Evolutionary conservation across 2,329 filamentous ascomycete genomes (phyloP).

Genomic region (Arachnopeziza araneosa): DNA sequence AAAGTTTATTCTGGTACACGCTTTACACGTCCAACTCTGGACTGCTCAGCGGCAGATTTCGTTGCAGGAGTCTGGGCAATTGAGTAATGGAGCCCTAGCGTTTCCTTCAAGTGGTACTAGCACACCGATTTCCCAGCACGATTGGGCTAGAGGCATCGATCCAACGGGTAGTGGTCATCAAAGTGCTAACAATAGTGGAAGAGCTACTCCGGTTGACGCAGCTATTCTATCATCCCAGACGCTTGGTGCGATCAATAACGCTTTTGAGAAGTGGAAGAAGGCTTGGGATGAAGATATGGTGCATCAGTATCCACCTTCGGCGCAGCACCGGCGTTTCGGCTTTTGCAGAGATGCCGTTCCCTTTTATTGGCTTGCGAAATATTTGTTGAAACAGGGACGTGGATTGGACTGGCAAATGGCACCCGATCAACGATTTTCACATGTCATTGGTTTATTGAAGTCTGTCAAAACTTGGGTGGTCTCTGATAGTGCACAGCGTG

Average conservation of each 20-base stretch:
- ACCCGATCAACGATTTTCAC: constrained; percentile 54
- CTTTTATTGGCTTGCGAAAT: constrained; percentile 67
- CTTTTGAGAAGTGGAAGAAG: constrained; percentile 66
- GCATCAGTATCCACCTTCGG: constrained; percentile 57
- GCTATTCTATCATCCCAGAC: constrained; percentile 32
- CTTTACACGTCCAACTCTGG: constrained; percentile 58
- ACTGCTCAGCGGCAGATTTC: constrained; percentile 39
- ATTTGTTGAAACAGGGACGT: constrained; percentile 55
- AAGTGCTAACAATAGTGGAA: constrained; percentile 42
- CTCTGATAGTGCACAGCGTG: constrained; percentile 57
- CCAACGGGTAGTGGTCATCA: constrained; percentile 35
- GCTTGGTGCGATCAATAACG: constrained; percentile 43
- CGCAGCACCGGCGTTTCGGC: constrained; percentile 54
- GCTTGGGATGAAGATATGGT: constrained; percentile 67
- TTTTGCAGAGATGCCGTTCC: constrained; percentile 68
- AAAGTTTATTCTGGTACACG: constrained; percentile 70
- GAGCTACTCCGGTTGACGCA: constrained; percentile 41
- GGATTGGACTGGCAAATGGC: constrained; percentile 47
- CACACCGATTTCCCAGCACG: constrained; percentile 53
- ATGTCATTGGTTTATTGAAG: constrained; percentile 56
- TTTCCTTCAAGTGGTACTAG: constrained; percentile 40
- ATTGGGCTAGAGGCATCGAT: constrained; percentile 46
- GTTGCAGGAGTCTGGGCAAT: constrained; percentile 21
- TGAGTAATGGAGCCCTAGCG: constrained; percentile 9
- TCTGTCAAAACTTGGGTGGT: constrained; percentile 55